A percentile compares a stretch with the other conserved stretches of the same genome.
phyloP scores from a whole-genome alignment of 306 rosid genomes.

The Cicer cuneatum region DNA sequence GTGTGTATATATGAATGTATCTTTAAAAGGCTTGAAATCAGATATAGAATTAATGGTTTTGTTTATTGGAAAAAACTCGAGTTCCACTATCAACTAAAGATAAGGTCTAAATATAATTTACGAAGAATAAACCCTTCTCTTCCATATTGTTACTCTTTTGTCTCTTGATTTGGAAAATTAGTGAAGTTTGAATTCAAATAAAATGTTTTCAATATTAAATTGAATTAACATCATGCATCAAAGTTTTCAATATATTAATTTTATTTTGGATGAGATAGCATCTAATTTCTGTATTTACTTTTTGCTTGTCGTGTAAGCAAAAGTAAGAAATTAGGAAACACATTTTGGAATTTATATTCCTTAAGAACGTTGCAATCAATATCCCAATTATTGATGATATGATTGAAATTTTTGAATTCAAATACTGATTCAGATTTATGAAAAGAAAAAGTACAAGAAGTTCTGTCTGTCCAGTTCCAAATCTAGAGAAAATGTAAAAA shows the following conservation, averaged over 20 bases:
- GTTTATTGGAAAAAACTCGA: background rate
- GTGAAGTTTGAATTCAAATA: background rate
- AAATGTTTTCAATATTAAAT: background rate
- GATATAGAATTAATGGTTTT: background rate
- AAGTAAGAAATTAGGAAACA: background rate
- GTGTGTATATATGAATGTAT: too few species aligned
- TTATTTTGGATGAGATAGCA: background rate
- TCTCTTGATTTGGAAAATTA: background rate
- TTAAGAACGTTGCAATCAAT: background rate
- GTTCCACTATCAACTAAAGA: background rate
- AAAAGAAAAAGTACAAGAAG: background rate
- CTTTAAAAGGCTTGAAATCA: background rate
- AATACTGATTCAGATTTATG: slow-evolving; percentile 16
- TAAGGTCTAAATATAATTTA: background rate
- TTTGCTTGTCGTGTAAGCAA: background rate
- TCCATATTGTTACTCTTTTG: too few species aligned
- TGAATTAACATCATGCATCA: too few species aligned
- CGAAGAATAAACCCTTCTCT: background rate
- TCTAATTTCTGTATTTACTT: background rate
- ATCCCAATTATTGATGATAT: background rate
- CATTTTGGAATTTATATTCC: background rate
- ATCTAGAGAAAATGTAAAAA: background rate
- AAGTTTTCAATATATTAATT: too few species aligned
- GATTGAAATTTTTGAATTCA: slow-evolving; percentile 9
- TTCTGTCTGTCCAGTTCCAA: slow-evolving; percentile 24